Evolutionary conservation across 345 rosid species (phyloP).

Genomic region (Salix udensis): DNA sequence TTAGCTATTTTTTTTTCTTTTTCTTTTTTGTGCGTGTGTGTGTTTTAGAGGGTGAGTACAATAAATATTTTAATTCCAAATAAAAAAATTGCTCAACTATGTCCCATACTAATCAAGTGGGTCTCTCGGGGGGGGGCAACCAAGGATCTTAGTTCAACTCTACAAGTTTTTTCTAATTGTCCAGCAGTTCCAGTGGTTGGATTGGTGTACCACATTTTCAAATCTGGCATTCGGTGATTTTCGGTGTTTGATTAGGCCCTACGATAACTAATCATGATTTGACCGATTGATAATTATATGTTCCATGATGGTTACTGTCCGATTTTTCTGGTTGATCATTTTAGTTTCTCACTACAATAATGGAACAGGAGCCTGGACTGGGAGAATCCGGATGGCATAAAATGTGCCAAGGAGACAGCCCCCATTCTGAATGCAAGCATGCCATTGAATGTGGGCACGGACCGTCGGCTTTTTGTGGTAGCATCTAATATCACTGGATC

Average conservation of each 20-base stretch:
- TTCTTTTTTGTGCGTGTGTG: no score
- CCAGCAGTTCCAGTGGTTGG: neutral
- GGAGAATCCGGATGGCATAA: conserved; percentile 49
- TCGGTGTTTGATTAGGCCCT: conserved; percentile 19
- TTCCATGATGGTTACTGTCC: neutral
- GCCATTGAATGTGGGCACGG: conserved; percentile 67
- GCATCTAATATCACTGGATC: conserved; percentile 49
- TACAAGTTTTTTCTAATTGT: neutral
- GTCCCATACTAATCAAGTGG: neutral
- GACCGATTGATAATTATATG: neutral
- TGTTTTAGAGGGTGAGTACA: no score
- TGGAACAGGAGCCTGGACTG: conserved; percentile 61
- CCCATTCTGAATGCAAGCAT: conserved; percentile 57
- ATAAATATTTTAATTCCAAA: neutral
- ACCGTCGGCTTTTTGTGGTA: conserved; percentile 47
- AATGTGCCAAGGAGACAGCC: conserved; percentile 67
- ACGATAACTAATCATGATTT: neutral
- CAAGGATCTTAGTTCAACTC: neutral
- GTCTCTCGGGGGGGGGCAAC: neutral
- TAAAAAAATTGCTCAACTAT: neutral
- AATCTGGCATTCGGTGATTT: conserved; percentile 3
- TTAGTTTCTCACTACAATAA: no score
- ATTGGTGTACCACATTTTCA: neutral
- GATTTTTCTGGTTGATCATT: neutral
- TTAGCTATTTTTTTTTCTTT: no score